These are phyloP conservation scores for Waltiozyma solani DNA, from an alignment of 1,139 yeast genomes.

Conservation along the genomic window DNA sequence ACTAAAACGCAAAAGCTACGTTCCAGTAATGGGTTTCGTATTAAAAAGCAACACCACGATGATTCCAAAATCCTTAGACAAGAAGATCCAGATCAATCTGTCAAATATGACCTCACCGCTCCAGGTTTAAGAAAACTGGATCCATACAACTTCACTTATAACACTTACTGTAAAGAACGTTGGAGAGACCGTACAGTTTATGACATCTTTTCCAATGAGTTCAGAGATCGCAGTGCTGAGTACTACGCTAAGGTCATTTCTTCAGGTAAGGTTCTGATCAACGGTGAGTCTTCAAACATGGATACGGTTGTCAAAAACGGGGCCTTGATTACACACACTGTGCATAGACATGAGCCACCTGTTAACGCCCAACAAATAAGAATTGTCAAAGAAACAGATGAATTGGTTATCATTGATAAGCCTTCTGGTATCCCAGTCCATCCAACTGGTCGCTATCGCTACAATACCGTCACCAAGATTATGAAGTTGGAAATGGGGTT, in stretches of 20 bases:
- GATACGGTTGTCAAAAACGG: constrained; percentile 73
- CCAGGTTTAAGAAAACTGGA: constrained; percentile 52
- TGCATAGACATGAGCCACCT: constrained; percentile 60
- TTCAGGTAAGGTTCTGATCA: constrained; percentile 65
- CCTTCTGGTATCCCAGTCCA: constrained; percentile 77
- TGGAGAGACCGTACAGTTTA: constrained; percentile 79
- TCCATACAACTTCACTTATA: constrained; percentile 82
- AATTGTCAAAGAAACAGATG: constrained; percentile 62
- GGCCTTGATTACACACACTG: constrained; percentile 70
- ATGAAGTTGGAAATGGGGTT: constrained; percentile 31
- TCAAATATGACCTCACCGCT: constrained; percentile 36
- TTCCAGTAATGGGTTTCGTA: constrained; percentile 12
- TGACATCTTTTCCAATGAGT: constrained; percentile 77
- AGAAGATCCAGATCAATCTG: constrained; percentile 21
- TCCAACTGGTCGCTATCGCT: constrained; percentile 58
- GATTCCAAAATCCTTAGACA: constrained; percentile 7
- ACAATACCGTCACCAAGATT: constrained; percentile 54
- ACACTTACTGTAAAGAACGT: constrained; percentile 83
- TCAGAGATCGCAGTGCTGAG: constrained; percentile 65
- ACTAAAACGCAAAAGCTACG: constrained; percentile 7
- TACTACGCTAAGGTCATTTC: constrained; percentile 63
- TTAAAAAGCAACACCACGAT: constrained; percentile 19
- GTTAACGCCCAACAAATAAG: constrained; percentile 63
- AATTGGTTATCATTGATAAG: constrained; percentile 52
- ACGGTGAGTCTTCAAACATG: constrained; percentile 50